Evolutionary conservation across 257 asterid species (phyloP).

Genomic region (Cordia subcordata): DNA sequence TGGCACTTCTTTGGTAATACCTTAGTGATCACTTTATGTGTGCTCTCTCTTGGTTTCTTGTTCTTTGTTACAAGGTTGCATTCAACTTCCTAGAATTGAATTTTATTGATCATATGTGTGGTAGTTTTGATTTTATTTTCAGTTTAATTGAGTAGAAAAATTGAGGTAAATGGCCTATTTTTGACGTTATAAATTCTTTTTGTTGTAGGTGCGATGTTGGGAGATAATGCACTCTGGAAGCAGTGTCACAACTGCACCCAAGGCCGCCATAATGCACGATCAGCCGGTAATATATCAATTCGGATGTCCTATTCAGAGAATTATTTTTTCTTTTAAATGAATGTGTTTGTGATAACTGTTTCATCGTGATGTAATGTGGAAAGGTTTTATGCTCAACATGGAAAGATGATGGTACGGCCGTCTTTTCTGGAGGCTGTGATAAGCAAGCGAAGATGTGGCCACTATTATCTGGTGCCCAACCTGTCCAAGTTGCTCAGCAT

Average conservation of each 20-base stretch:
- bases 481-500: conserved; percentile 88
- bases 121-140: not conserved
- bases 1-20: too few relatives aligned
- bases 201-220: conserved; percentile 89
- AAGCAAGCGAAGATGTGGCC: conserved; percentile 99
- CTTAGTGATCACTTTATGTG: too few relatives aligned
- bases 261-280: conserved; percentile 80
- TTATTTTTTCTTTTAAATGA: not conserved
- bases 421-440: conserved; percentile 99
- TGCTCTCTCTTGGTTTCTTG: too few relatives aligned
- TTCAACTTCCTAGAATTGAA: too few relatives aligned
- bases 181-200: not conserved
- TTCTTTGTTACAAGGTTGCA: too few relatives aligned
- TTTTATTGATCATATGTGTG: too few relatives aligned
- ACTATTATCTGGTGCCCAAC: conserved; percentile 62
- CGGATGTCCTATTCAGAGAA: not conserved
- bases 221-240: conserved; percentile 68
- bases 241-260: conserved; percentile 54
- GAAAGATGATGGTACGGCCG: conserved; percentile 97
- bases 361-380: conserved; percentile 16
- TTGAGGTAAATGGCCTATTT: not conserved
- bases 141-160: not conserved
- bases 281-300: conserved; percentile 58
- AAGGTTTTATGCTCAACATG: conserved; percentile 93
- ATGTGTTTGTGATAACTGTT: conserved; percentile 6